phyloP scores from a whole-genome alignment of 1,284 basidiomycete species.

The Sporisorium iseilematis-ciliati region DNA sequence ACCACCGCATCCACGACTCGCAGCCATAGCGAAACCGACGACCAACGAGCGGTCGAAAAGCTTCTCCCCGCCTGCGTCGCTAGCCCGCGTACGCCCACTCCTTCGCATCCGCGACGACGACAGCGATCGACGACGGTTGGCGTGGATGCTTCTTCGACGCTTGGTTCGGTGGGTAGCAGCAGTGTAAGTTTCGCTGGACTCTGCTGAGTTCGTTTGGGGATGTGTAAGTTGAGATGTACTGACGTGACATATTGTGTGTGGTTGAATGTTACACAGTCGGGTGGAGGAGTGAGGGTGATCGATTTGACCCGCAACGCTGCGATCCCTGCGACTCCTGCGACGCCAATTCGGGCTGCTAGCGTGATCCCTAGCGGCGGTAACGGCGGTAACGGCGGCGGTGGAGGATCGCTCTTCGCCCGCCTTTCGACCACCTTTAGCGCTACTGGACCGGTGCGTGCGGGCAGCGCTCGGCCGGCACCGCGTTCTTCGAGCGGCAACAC shows the following conservation, averaged over 20 bases:
- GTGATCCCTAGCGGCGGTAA: not conserved
- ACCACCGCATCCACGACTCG: not conserved
- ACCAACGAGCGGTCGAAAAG: not conserved
- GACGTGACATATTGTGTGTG: not conserved
- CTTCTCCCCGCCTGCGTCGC: not conserved
- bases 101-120: not conserved
- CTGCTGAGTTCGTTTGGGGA: too few species aligned
- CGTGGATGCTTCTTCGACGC: not conserved
- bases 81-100: slow-evolving; percentile 1
- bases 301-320: not conserved
- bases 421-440: not conserved
- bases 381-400: not conserved
- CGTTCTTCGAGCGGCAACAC: not conserved
- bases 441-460: not conserved
- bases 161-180: too few species aligned
- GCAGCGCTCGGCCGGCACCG: not conserved
- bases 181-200: slow-evolving; percentile 2
- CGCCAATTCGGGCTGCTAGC: too few species aligned
- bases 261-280: not conserved
- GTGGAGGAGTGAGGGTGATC: not conserved
- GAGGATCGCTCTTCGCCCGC: not conserved
- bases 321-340: not conserved
- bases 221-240: not conserved
- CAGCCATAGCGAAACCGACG: not conserved
- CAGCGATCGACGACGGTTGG: not conserved